Evolutionary conservation across 2,329 filamentous ascomycete species (phyloP).

Genomic region (Trichoderma sp.): DNA sequence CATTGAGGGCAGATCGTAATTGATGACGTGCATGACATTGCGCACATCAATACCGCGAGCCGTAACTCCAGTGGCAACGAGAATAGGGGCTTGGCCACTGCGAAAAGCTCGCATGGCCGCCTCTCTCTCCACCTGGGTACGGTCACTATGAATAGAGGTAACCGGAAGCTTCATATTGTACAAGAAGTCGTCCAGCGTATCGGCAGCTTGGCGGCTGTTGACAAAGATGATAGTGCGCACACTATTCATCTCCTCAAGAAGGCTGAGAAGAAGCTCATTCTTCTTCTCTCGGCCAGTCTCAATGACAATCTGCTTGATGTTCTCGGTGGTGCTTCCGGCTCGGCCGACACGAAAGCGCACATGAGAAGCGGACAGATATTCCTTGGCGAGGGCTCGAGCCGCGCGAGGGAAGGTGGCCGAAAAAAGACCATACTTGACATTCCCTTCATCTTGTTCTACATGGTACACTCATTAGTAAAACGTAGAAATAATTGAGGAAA

Average conservation of each 20-base stretch:
- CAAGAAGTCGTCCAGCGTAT: slow-evolving; percentile 82
- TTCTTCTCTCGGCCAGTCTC: slow-evolving; percentile 66
- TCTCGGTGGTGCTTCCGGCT: slow-evolving; percentile 75
- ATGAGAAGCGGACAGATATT: slow-evolving; percentile 70
- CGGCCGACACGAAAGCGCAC: slow-evolving; percentile 84
- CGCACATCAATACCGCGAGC: slow-evolving; percentile 86
- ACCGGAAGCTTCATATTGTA: slow-evolving; percentile 77
- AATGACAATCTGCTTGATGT: slow-evolving; percentile 77
- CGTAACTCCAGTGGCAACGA: slow-evolving; percentile 82
- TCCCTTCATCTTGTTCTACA: slow-evolving; percentile 70
- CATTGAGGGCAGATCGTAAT: slow-evolving; percentile 77
- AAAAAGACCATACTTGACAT: slow-evolving; percentile 75
- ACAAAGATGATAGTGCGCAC: slow-evolving; percentile 86
- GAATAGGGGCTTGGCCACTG: slow-evolving; percentile 67
- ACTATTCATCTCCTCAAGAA: slow-evolving; percentile 68
- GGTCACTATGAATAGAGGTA: slow-evolving; percentile 83
- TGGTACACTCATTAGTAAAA: background rate
- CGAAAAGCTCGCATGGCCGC: slow-evolving; percentile 87
- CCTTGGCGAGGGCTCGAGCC: slow-evolving; percentile 71
- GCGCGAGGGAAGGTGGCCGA: slow-evolving; percentile 89
- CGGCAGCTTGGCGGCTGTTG: slow-evolving; percentile 74
- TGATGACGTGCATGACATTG: slow-evolving; percentile 88
- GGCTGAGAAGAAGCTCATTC: slow-evolving; percentile 65
- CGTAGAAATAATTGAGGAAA: background rate
- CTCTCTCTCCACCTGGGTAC: slow-evolving; percentile 87